These are phyloP conservation scores for Hibiscus mutabilis DNA, from an alignment of 345 rosid genomes.

Conservation along the genomic window DNA sequence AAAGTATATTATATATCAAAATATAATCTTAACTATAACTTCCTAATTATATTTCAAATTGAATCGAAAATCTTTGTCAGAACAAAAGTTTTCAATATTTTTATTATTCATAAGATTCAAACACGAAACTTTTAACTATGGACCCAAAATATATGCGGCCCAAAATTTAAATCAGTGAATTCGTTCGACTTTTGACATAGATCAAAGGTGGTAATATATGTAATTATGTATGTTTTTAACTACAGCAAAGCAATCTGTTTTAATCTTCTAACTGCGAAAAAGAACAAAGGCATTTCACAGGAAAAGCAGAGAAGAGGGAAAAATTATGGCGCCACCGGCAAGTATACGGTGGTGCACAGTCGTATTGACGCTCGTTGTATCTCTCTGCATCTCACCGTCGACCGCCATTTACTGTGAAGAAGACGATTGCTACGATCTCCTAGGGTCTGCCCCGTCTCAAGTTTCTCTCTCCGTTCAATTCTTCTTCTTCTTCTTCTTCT, in stretches of 20 bases:
- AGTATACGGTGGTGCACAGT: constrained; percentile 40
- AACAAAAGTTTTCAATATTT: too few species aligned
- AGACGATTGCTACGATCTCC: constrained; percentile 94
- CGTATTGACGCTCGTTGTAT: constrained; percentile 29
- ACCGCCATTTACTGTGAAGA: constrained; percentile 88
- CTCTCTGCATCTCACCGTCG: constrained; percentile 42
- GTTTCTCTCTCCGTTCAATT: not conserved
- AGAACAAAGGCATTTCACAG: not conserved
- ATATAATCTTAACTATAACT: too few species aligned
- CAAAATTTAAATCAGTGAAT: not conserved
- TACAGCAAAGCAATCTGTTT: too few species aligned
- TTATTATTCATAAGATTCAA: too few species aligned
- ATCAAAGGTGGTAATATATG: too few species aligned
- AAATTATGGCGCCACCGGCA: constrained; percentile 56
- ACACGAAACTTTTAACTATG: too few species aligned
- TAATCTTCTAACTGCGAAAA: too few species aligned
- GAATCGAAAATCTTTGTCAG: too few species aligned
- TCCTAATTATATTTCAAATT: too few species aligned
- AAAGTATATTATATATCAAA: too few species aligned
- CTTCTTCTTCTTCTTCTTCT: not conserved
- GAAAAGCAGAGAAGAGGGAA: not conserved
- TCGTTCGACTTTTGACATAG: not conserved
- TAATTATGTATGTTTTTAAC: too few species aligned
- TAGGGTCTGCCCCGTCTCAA: constrained; percentile 46
- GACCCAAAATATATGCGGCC: not conserved